A percentile compares a stretch with the other conserved stretches of the same genome.
phyloP scores from a whole-genome alignment of 345 rosid genomes.

The Aurinia saxatilis region DNA sequence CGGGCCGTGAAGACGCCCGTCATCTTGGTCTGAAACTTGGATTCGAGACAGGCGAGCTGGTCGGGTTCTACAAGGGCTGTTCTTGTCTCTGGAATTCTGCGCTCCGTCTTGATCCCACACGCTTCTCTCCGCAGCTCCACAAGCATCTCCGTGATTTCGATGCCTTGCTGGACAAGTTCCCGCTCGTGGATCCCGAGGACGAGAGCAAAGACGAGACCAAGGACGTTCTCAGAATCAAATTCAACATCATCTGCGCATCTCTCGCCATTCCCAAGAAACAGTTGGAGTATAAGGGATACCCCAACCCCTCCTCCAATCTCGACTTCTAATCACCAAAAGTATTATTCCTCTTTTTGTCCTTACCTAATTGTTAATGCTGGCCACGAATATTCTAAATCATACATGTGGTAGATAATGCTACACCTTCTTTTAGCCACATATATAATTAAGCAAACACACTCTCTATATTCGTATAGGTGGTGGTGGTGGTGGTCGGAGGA shows the following conservation, averaged over 20 bases:
- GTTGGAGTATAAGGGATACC: conserved; percentile 59
- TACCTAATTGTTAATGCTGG: not conserved
- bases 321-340: conserved; percentile 40
- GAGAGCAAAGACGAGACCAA: conserved; percentile 51
- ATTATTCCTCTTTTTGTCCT: not conserved
- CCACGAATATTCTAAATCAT: conserved; percentile 30
- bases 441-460: not conserved
- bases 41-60: conserved; percentile 68
- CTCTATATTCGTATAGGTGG: conserved; percentile 8
- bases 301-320: conserved; percentile 40
- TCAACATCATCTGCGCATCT: conserved; percentile 59
- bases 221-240: conserved; percentile 54
- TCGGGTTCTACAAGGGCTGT: conserved; percentile 79
- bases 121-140: conserved; percentile 48
- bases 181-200: conserved; percentile 57
- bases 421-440: conserved; percentile 1
- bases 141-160: conserved; percentile 54
- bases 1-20: conserved; percentile 54
- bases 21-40: conserved; percentile 49
- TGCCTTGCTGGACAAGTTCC: conserved; percentile 45
- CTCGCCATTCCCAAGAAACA: conserved; percentile 42
- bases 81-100: conserved; percentile 58
- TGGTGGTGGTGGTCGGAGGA: not conserved
- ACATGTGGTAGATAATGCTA: conserved; percentile 24
- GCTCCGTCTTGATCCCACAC: conserved; percentile 37